These are phyloP conservation scores for Phytopythium mirpurense DNA, from an alignment of 352 stramenopile species.

Conservation along the genomic window DNA sequence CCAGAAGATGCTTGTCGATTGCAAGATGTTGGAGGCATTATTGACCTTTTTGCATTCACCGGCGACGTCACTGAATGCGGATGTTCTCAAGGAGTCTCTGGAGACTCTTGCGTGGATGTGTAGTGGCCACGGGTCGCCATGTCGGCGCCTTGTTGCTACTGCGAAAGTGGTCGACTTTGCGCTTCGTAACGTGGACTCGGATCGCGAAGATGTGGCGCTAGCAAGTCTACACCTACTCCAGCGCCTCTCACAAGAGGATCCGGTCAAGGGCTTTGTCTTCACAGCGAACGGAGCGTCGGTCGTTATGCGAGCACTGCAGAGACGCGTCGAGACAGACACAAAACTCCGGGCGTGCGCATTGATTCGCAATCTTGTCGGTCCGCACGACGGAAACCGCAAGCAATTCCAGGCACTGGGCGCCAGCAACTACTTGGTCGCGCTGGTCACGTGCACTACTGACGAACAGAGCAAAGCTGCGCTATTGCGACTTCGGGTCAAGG, in stretches of 20 bases:
- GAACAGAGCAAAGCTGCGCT: neutral
- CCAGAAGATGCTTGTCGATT: conserved; percentile 50
- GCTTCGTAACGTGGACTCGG: conserved; percentile 34
- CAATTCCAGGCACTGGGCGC: conserved; percentile 51
- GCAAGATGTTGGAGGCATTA: conserved; percentile 41
- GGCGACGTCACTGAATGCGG: conserved; percentile 19
- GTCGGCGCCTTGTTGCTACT: conserved; percentile 34
- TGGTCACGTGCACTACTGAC: conserved; percentile 10
- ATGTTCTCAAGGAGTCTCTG: conserved; percentile 36
- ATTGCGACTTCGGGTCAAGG: conserved; percentile 40
- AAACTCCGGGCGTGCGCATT: conserved; percentile 33
- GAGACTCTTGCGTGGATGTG: conserved; percentile 56
- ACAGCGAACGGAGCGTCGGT: conserved; percentile 20
- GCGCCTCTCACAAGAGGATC: conserved; percentile 30
- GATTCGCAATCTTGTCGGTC: conserved; percentile 41
- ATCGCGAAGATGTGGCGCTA: conserved; percentile 20
- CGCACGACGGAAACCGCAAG: conserved; percentile 38
- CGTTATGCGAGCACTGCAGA: conserved; percentile 46
- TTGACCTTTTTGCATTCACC: conserved; percentile 46
- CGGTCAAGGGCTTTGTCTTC: conserved; percentile 37
- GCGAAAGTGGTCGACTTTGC: conserved; percentile 47
- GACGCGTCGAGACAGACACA: conserved; percentile 13
- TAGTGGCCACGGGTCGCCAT: conserved; percentile 23
- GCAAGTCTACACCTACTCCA: conserved; percentile 57
- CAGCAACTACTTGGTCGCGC: conserved; percentile 27